Base-by-base conservation (phyloP, 805 yeast genomes). In the Ogataea nakhonphanomensis region DNA sequence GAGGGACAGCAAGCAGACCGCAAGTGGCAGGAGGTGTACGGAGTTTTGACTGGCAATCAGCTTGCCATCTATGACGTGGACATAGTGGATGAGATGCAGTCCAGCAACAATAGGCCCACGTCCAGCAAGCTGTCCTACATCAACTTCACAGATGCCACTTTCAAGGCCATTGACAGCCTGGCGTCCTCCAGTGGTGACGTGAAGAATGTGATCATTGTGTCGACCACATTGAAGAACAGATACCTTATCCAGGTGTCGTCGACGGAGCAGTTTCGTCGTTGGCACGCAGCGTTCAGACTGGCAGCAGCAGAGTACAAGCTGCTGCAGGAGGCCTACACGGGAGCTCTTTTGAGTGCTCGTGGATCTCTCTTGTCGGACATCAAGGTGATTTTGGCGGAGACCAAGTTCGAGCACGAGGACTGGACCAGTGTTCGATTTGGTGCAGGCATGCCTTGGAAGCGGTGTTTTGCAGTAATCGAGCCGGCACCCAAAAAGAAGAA, bases 391-490 rank as follows among this genome's bases (percentile, higher is more conserved):
- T 70, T 93, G 43, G 83, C 95, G 1, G 95, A 85, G 49, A 82
- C 93, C 13, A 82, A 91, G 55, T 85, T 79, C 58, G 78, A 77
- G 44, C 93, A 88, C 57, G 96, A 87, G 61, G 96, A 90, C 55
- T 91, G 96, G 97, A 89, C 84, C 30, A 76, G 89, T 59, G 95
- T 93, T 12, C 73, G 98, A 49, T 93, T 91, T 62, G 98, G 99
- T 13, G 77, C 93, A 8, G 99, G 99, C 17, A 87, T 88, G 95
- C 96, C 97, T 1, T 93, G 97, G 97, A 85, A 82, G 57, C 74
- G 95, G 44, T 91, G 96, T 57, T 93, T 77, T 67, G 91, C 95
- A 3, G 96, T 90, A 8, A 76, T 91, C 41, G 85, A 84, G 50
- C 90, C 90, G 50, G 67, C 89, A 53, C 49, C 67, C 27, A 57